Evolutionary conservation across 495 filamentous ascomycete genomes (phyloP).

Genomic region (Hapsidospora chrysogenum): DNA sequence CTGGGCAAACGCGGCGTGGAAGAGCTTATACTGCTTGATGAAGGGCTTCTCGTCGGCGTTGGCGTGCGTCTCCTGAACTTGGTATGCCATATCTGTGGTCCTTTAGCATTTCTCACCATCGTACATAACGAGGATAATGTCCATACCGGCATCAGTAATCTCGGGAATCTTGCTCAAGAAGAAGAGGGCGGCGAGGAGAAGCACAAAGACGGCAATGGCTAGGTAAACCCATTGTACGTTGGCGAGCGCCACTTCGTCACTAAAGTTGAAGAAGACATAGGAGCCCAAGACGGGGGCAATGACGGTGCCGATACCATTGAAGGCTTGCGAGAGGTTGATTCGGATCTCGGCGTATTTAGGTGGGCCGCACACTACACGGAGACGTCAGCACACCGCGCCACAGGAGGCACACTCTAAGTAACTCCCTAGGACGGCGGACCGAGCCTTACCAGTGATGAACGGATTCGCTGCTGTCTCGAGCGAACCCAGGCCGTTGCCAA

Average conservation of each 20-base stretch:
- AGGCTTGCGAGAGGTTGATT: conserved; percentile 48
- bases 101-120: no score
- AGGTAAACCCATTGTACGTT: conserved; percentile 65
- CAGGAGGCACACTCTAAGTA: no score
- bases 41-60: conserved; percentile 34
- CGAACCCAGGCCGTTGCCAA: conserved; percentile 50
- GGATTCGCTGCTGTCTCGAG: conserved; percentile 60
- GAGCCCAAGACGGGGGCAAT: conserved; percentile 51
- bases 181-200: conserved; percentile 45
- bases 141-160: conserved; percentile 62
- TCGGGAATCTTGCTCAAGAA: conserved; percentile 49
- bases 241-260: conserved; percentile 28
- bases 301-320: conserved; percentile 46
- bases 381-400: no score
- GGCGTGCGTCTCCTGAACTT: conserved; percentile 26
- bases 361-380: conserved; percentile 42
- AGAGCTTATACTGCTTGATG: conserved; percentile 45
- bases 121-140: no score
- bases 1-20: conserved; percentile 47
- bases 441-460: conserved; percentile 15
- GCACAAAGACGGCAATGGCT: conserved; percentile 53
- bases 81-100: conserved; percentile 2
- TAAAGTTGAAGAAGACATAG: conserved; percentile 49
- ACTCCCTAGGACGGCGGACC: neutral
- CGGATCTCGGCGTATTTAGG: conserved; percentile 52